Base-by-base conservation (phyloP, 768 basidiomycete species). In the Hericium rajendrae region DNA sequence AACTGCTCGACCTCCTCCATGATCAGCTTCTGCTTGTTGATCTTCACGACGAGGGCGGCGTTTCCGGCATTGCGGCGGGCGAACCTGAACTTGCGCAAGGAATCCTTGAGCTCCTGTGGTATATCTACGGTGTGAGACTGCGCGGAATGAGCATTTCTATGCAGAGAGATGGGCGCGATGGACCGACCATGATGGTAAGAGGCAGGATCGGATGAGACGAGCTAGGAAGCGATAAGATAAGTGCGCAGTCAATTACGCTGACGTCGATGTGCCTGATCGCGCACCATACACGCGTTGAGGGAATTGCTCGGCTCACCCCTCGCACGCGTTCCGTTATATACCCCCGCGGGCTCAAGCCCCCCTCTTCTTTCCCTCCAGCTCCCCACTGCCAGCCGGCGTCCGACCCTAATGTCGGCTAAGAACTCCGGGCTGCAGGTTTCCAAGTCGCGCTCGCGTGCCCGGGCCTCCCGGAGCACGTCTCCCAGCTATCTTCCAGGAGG, bases 1-100 rank as follows among this genome's bases (percentile, higher is more conserved):
- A 89, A 85, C 66, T 85, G 82, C 55, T 92, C 89, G 37, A 84
- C 87, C 65, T 91, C 85, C 67, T 88, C 86, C 86, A 97, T 87
- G 62, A 83, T 66, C 57, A 94, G 78, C 64, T 84, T 76, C 41
- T 76, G 70, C 76, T 90, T 94, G 78, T 94, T 86, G 72, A 94
- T 91, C 82, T 94, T 94, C 71, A 94, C 84, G 63, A 92, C 74
- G 55, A 94, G 75, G 15, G 91, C 92, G 24, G 90, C 85, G 63
- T 78, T 85, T 40, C 84, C 87, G 18, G 77, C 70, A 48, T 78
- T 79, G 65, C 78, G 82, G 22, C 86, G 81, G 4, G 74, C 74
- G 56, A 91, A 88, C 13, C 89, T 74, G 73, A 94, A 95, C 67
- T 92, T 93, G 70, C 86, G 83, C 43, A 94, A 81, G 24, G 82